Conservation (phyloP, 306 rosid genomes). For the Citrullus mucosospermus region DNA sequence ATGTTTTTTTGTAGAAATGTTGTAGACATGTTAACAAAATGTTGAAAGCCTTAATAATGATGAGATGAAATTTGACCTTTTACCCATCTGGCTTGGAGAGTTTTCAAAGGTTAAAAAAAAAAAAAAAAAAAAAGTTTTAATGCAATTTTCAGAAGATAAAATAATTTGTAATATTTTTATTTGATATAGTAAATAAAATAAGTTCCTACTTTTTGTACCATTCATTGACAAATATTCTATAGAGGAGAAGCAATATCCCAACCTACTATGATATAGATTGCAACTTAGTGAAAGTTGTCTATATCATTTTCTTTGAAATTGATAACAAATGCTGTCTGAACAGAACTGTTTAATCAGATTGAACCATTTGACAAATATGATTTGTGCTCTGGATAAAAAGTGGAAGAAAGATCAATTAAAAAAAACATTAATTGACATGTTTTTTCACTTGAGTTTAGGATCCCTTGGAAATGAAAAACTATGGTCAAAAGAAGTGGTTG, state of each 20-base stretch:
- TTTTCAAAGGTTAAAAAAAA: not conserved
- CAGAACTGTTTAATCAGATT: not conserved
- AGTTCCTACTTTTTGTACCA: not conserved
- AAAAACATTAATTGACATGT: not conserved
- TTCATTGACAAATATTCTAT: not conserved
- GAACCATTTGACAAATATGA: not conserved
- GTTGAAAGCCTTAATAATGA: not conserved
- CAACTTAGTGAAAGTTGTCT: not conserved
- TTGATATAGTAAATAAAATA: not conserved
- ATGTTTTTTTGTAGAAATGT: not conserved
- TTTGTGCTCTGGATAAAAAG: not conserved
- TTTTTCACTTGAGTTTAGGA: not conserved
- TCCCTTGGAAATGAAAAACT: not conserved
- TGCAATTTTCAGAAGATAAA: not conserved
- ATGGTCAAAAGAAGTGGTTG: constrained; percentile 1
- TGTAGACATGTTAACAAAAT: not conserved
- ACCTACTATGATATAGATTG: not conserved
- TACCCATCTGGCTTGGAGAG: not conserved
- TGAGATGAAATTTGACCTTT: not conserved
- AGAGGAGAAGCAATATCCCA: not conserved
- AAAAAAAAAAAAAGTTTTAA: no score
- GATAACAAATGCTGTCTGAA: not conserved
- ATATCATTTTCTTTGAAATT: not conserved
- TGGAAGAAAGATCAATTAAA: not conserved
- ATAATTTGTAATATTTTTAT: not conserved